Percentiles rank a stretch among this genome's conserved stretches.
Evolutionary conservation across 257 asterid species (phyloP).

Genomic region (Solanum boliviense): DNA sequence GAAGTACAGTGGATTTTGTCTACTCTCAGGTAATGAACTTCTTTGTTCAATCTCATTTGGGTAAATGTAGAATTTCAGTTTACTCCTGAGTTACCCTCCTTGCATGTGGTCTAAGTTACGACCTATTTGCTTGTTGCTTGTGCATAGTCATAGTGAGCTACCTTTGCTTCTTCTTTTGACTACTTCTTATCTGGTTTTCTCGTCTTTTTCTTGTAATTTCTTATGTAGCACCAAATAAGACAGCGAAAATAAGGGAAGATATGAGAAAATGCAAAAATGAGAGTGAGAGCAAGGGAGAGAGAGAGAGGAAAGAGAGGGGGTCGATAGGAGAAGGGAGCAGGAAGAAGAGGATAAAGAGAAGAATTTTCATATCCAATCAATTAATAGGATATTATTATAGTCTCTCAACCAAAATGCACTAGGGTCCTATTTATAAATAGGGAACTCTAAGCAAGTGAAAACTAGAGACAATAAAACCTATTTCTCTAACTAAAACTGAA

Average conservation of each 20-base stretch:
- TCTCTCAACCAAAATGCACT: neutral
- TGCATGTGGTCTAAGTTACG: neutral
- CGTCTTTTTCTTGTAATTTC: neutral
- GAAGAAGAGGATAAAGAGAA: neutral
- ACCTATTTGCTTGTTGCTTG: neutral
- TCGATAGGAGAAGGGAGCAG: neutral
- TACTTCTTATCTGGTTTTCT: neutral
- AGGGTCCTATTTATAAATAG: neutral
- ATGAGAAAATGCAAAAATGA: neutral
- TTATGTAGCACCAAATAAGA: neutral
- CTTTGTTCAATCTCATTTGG: constrained; percentile 2
- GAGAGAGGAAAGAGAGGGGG: neutral
- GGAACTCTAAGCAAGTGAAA: neutral
- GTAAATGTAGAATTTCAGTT: neutral
- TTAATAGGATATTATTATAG: neutral
- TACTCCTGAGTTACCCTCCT: neutral
- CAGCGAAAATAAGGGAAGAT: neutral
- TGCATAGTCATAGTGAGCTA: neutral
- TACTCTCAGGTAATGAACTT: constrained; percentile 48
- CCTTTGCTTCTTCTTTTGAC: neutral
- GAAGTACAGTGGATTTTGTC: constrained; percentile 57
- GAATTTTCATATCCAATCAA: neutral
- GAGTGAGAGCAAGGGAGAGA: neutral
- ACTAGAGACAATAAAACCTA: neutral
- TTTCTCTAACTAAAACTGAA: neutral